Evolutionary conservation across 2,329 filamentous ascomycete species (phyloP), one percentile per base, ranked within the genome.

Genomic region (Elsinoe perseae): DNA sequence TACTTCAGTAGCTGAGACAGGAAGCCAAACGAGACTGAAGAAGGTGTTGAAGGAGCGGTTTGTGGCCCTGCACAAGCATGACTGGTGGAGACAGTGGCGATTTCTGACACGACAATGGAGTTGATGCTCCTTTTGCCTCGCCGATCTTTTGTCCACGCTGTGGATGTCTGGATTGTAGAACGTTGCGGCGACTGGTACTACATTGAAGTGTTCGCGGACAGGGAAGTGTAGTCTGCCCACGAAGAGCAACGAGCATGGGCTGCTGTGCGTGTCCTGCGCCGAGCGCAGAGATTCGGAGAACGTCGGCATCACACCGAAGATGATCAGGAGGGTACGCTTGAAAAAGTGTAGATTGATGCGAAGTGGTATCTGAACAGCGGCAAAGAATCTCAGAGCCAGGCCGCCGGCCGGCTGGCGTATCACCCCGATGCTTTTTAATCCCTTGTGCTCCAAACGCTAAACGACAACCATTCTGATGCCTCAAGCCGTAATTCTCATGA

Each of bases 401-500:
- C 44, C 32, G 14, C 14, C 14, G n/a, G 16, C 21, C 25, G 32
- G 25, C 27, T 50, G 16, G 27, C 8, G 9, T 32, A 32, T 32
- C 44, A 50, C 28, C 23, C 27, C 7, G 3, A 32, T 50, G 27
- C 44, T 50, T 50, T 50, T 50, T 30, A 21, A 18, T 44, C 40
- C 18, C 16, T 4, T 7, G 7, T 21, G 28, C 32, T 52, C 32
- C 48, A 6, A 18, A 21, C 48, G 48, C 48, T 52, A 38, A 52
- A 52, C 20, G 20, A 34, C 48, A 38, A 16, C 48, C 48, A 52
- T 52, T 9, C 30, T n/a, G 20, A 50, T 50, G 44, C 44, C 16
- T 50, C 21, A 23, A 50, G 44, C 25, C 44, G 44, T 30, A 32
- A 4, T 3, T 14, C 4, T 44, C 40, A 44, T 44, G 40, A 44